Evolutionary conservation across 1,139 yeast genomes (phyloP), one percentile per base, ranked within the genome.

Genomic region (Martiniozyma asiatica): DNA sequence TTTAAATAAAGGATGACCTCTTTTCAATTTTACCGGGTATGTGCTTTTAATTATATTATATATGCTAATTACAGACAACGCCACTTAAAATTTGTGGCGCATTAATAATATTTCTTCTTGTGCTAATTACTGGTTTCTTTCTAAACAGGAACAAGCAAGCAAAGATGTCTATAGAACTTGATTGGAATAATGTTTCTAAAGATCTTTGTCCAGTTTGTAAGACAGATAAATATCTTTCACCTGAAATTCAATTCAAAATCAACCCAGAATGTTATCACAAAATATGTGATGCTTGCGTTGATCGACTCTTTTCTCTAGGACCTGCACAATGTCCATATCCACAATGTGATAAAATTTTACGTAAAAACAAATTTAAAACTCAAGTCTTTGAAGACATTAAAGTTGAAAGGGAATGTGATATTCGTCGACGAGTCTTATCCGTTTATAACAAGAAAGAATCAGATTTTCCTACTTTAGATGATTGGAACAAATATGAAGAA

Each of bases 171-270:
- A 17, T 46, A 7, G 54, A 50, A 22, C 26, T 49, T 27, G 53
- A 50, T 24, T 50, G 55, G 55, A 33, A 41, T 24, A 49, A 49
- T 29, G 47, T 50, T 6, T 54, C 68, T 6, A 61, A 61, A 54
- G 98, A 89, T 58, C 77, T 87, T 76, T 89, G 99, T 63, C 98
- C 98, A 24, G 85, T 92, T 48, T 89, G 99, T 63, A 84, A 89
- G 57, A 85, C 97, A 26, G 95, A 92, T 53, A 64, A 89, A 53
- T 89, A 89, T 54, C 63, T 89, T 39, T 84, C 94, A 27, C 97
- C 98, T 22, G 87, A 87, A 46, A 81, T 89, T 80, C 74, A 68
- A 45, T 87, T 89, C 50, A 68, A 89, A 35, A 87, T 89, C 38
- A 89, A 89, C 47, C 94, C 97, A 0, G 98, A 89, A 52, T 89